Percentiles rank a stretch among this genome's conserved stretches.
Evolutionary conservation across 2,329 filamentous ascomycete species (phyloP).

Genomic region (Nemania sp.): DNA sequence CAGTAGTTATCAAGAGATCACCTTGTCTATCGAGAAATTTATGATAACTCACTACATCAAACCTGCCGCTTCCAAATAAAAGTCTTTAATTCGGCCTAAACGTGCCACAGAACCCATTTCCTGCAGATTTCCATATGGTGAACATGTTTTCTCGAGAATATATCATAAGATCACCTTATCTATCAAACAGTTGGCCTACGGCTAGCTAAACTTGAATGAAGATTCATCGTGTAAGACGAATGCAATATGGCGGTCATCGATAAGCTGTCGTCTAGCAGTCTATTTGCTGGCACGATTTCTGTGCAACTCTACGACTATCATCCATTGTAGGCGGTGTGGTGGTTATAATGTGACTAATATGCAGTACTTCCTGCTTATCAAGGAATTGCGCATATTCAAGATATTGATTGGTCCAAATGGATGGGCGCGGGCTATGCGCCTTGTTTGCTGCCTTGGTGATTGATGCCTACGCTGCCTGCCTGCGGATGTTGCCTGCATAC

Average conservation of each 20-base stretch:
- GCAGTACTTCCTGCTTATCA: not conserved
- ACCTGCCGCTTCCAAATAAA: not conserved
- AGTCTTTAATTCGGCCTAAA: too few species aligned
- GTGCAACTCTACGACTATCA: not conserved
- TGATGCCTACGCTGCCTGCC: slow-evolving; percentile 14
- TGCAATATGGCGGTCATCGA: too few species aligned
- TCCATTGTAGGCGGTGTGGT: not conserved
- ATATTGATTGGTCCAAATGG: slow-evolving; percentile 8
- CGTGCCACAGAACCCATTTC: too few species aligned
- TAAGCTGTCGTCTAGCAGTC: too few species aligned
- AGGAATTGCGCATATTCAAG: too few species aligned
- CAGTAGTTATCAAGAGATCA: slow-evolving; percentile 13
- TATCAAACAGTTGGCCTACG: too few species aligned
- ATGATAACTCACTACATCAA: not conserved
- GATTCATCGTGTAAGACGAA: too few species aligned
- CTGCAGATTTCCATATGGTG: too few species aligned
- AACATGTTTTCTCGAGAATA: too few species aligned
- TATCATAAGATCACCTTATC: too few species aligned
- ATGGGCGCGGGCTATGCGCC: not conserved
- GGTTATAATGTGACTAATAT: not conserved
- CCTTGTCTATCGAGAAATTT: not conserved
- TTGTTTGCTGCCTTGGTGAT: not conserved
- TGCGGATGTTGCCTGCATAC: not conserved
- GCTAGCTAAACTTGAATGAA: too few species aligned
- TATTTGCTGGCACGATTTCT: not conserved